Evolutionary conservation across 2,329 filamentous ascomycete genomes (phyloP).

Genomic region (Paecilomyces formosus): DNA sequence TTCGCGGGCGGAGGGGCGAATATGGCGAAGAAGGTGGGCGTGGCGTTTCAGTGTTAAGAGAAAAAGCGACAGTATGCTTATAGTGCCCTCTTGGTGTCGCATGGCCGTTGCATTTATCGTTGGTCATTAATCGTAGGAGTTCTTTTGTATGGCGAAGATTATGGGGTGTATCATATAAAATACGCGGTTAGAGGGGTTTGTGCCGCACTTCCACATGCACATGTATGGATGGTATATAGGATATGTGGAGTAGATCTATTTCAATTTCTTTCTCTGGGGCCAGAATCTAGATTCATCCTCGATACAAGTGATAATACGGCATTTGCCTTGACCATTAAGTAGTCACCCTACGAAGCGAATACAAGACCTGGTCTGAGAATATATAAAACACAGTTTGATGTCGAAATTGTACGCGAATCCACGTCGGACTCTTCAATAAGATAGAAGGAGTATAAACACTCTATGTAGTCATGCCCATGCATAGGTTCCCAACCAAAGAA

Average conservation of each 20-base stretch:
- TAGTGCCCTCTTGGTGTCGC: background rate
- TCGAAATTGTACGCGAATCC: background rate
- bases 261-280: too few relatives aligned
- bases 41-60: slow-evolving; percentile 71
- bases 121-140: too few relatives aligned
- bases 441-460: background rate
- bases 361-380: background rate
- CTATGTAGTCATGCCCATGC: background rate
- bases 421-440: background rate
- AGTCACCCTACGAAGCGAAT: background rate
- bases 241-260: too few relatives aligned
- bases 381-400: background rate
- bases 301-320: too few relatives aligned
- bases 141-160: too few relatives aligned
- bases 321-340: background rate
- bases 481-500: background rate
- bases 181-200: too few relatives aligned
- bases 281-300: too few relatives aligned
- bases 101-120: too few relatives aligned
- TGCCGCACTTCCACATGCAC: too few relatives aligned
- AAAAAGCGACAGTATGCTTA: background rate
- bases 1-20: slow-evolving; percentile 84
- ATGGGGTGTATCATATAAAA: background rate
- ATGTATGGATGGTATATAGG: too few relatives aligned
- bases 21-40: slow-evolving; percentile 68